A percentile compares a stretch with the other conserved stretches of the same genome.
These are phyloP conservation scores for Suhomyces taliae DNA, from an alignment of 1,139 yeast species.

Conservation along the genomic window DNA sequence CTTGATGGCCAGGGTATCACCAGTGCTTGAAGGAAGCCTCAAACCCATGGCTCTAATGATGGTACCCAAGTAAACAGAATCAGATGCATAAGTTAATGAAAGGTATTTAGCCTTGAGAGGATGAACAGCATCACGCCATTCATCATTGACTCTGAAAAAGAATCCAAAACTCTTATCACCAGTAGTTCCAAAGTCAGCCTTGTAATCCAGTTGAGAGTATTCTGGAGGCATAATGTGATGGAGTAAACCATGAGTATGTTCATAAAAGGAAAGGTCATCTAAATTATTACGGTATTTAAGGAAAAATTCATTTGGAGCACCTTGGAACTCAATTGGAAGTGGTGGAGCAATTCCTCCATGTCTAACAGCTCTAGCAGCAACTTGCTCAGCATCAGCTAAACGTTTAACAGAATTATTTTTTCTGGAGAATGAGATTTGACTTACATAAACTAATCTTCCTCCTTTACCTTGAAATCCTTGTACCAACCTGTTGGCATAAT, in stretches of 20 bases:
- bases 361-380: constrained; percentile 15
- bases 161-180: constrained; percentile 36
- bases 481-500: constrained; percentile 37
- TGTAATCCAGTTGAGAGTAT: constrained; percentile 14
- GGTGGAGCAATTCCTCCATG: constrained; percentile 7
- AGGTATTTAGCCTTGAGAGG: constrained; percentile 20
- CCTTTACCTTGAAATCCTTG: constrained; percentile 34
- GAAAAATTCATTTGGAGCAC: constrained; percentile 31
- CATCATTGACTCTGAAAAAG: constrained; percentile 36
- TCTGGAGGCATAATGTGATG: constrained; percentile 36
- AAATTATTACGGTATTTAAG: constrained; percentile 32
- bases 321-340: constrained; percentile 34
- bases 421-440: constrained; percentile 37
- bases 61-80: constrained; percentile 27
- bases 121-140: constrained; percentile 25
- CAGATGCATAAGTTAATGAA: constrained; percentile 23
- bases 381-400: constrained; percentile 7
- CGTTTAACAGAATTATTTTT: constrained; percentile 26
- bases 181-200: constrained; percentile 19
- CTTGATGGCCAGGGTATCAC: background rate
- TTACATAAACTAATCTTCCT: constrained; percentile 31
- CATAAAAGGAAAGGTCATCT: constrained; percentile 25
- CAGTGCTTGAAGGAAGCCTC: constrained; percentile 16
- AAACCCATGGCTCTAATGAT: constrained; percentile 29
- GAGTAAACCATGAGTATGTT: constrained; percentile 36